A percentile compares a stretch with the other conserved stretches of the same genome.
Evolutionary conservation across 345 rosid species (phyloP).

Genomic region (Xanthoceras sorbifolium): DNA sequence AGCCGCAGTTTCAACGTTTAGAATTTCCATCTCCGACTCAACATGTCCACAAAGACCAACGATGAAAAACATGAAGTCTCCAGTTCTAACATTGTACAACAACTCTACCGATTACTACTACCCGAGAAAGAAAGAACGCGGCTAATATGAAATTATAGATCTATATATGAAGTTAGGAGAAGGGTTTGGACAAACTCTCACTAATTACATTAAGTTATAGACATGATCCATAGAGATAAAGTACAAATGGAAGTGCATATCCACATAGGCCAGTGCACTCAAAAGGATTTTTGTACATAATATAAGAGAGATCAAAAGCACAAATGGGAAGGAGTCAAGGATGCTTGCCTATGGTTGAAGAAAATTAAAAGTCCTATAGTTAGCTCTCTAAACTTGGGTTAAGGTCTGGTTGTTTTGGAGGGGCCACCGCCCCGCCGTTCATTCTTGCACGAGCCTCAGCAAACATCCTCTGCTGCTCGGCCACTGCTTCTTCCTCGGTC

Average conservation of each 20-base stretch:
- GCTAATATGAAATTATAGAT: not conserved
- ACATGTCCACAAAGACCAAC: not conserved
- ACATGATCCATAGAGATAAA: slow-evolving; percentile 37
- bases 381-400: slow-evolving; percentile 69
- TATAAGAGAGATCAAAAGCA: slow-evolving; percentile 33
- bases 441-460: slow-evolving; percentile 99
- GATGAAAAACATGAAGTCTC: not conserved
- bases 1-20: not conserved
- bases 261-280: slow-evolving; percentile 44
- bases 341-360: slow-evolving; percentile 46
- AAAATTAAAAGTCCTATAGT: slow-evolving; percentile 32
- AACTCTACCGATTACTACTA: too few species aligned
- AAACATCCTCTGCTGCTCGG: slow-evolving; percentile 99
- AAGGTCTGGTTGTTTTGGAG: slow-evolving; percentile 69
- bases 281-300: slow-evolving; percentile 48
- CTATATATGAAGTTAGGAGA: not conserved
- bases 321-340: slow-evolving; percentile 34
- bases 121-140: too few species aligned
- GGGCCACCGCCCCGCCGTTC: slow-evolving; percentile 68
- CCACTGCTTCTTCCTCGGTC: slow-evolving; percentile 97
- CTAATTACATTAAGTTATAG: slow-evolving; percentile 49
- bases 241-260: slow-evolving; percentile 45
- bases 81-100: not conserved
- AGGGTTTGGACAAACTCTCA: slow-evolving; percentile 30
- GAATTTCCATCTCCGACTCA: not conserved